A percentile compares a stretch with the other conserved stretches of the same genome.
These are phyloP conservation scores for Aurantiochytrium sp. DNA, from an alignment of 108 stramenopile genomes.

Conservation along the genomic window DNA sequence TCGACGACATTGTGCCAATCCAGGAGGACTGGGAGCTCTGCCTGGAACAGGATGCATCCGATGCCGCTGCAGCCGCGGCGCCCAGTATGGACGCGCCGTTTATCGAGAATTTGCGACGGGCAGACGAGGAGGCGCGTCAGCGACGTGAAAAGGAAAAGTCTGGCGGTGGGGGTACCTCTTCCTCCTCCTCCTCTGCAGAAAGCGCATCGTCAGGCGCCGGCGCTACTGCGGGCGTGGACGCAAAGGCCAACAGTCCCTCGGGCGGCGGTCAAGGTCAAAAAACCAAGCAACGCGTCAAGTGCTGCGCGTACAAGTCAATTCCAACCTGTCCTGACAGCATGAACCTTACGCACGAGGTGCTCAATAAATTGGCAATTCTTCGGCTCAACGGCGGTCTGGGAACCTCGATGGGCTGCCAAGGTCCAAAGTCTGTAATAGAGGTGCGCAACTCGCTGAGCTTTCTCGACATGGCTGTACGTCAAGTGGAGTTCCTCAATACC, in stretches of 20 bases:
- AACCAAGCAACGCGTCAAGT: neutral
- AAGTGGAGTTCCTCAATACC: slow-evolving; percentile 41
- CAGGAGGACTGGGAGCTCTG: neutral
- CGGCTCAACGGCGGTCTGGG: slow-evolving; percentile 99
- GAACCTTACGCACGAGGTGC: slow-evolving; percentile 42
- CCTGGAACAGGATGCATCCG: neutral
- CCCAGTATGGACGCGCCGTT: neutral
- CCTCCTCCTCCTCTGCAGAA: neutral
- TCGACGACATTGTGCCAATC: neutral
- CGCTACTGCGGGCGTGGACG: neutral
- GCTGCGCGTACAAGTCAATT: neutral
- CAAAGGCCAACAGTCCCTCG: neutral
- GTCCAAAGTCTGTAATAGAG: slow-evolving; percentile 91
- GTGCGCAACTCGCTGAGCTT: slow-evolving; percentile 97
- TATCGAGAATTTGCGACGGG: neutral
- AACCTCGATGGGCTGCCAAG: slow-evolving; percentile 83
- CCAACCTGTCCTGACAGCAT: neutral
- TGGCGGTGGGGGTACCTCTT: neutral
- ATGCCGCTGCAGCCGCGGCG: neutral
- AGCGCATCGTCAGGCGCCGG: neutral
- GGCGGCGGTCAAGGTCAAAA: neutral
- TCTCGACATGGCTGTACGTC: slow-evolving; percentile 97
- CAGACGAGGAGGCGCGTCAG: neutral
- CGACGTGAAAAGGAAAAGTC: neutral
- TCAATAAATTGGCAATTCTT: slow-evolving; percentile 84